These are phyloP conservation scores for Chondrus crispus DNA, from an alignment of 23 red algal species.

Conservation along the genomic window DNA sequence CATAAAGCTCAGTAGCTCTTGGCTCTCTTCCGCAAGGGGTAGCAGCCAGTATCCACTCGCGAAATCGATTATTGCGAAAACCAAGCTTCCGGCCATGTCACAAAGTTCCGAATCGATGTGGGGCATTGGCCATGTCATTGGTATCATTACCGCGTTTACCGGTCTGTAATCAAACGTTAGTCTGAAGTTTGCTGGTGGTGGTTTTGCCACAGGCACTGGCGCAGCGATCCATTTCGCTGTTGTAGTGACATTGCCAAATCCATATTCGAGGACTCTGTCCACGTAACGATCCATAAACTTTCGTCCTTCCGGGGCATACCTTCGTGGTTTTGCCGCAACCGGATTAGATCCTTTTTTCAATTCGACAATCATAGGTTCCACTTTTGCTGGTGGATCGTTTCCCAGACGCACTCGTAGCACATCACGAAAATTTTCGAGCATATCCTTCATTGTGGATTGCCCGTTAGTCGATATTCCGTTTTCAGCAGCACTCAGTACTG, in stretches of 20 bases:
- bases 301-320: not conserved
- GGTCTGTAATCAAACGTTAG: constrained; percentile 13
- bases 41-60: constrained; percentile 9
- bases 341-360: not conserved
- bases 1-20: not conserved
- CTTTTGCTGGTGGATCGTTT: not conserved
- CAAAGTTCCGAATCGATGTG: not conserved
- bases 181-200: not conserved
- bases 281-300: not conserved
- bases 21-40: not conserved
- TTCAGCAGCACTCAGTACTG: not conserved
- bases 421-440: not conserved
- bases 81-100: not conserved
- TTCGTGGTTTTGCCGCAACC: not conserved
- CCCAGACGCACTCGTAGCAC: not conserved
- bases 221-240: constrained; percentile 6
- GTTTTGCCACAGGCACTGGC: constrained; percentile 4
- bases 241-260: not conserved
- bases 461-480: not conserved
- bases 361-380: not conserved
- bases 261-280: not conserved
- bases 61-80: constrained; percentile 11
- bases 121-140: not conserved
- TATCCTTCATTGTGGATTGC: not conserved
- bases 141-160: not conserved